Evolutionary conservation across 192 early-diverging fungal genomes (phyloP), one percentile per base, ranked within the genome.

Genomic region (Piromyces sp.): DNA sequence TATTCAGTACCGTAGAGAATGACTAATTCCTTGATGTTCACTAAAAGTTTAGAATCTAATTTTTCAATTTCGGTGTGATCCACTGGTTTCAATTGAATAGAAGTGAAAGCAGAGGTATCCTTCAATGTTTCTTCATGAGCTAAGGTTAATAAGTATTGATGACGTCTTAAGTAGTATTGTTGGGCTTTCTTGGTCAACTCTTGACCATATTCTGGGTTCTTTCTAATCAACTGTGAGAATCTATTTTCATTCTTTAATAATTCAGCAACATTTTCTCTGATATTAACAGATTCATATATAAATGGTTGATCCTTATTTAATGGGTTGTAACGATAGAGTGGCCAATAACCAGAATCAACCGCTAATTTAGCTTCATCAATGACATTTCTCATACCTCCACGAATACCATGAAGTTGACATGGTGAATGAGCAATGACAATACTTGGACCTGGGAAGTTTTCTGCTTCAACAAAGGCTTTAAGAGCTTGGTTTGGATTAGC

Each of bases 261-360:
- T 79, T 90, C 88, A 81, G 92, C 86, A 30, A 98, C 85, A 82
- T 95, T 93, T 36, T 89, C 87, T 86, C 91, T 94, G 88, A 95
- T 87, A 85, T 93, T 91, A 85, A 93, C 87, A 84, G 95, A 95
- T 88, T 92, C 93, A 51, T 92, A 84, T n/a, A 83, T 79, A 84
- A 95, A 94, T 30, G 88, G 86, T 81, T 89, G 84, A 31, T 87
- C 87, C 26, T 90, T 88, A 40, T 89, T 80, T 7, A 86, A 81
- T 80, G 96, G 96, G 85, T 95, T 93, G 95, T 95, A 98, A 83
- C 97, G 93, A 90, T 96, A 98, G 79, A 98, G 87, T 28, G 97
- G 94, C 95, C 96, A 97, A 81, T 93, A 90, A 30, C 95, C 96
- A 79, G 86, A 91, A 83, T 98, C 96, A 79, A 98, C 92, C 12